Evolutionary conservation across 371 early-diverging fungal species (phyloP).

Genomic region (Apophysomyces elegans): DNA sequence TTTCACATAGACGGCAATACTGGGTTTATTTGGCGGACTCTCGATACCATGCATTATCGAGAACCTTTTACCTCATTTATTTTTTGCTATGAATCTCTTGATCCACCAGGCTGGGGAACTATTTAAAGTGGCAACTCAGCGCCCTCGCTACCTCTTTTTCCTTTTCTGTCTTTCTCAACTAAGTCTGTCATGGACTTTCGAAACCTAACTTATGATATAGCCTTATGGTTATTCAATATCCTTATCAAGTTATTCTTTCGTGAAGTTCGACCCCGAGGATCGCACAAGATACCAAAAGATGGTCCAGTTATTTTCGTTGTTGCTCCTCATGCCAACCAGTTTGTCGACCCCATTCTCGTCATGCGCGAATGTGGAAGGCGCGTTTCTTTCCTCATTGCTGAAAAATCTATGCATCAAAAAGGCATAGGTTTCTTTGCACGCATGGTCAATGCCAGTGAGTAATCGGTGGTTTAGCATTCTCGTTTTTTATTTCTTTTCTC

Average conservation of each 20-base stretch:
- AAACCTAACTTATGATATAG: conserved; percentile 41
- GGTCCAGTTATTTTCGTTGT: conserved; percentile 94
- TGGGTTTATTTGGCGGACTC: neutral
- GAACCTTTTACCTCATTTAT: neutral
- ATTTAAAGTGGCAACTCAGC: conserved; percentile 9
- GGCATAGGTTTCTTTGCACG: conserved; percentile 84
- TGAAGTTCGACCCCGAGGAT: conserved; percentile 86
- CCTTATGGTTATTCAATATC: conserved; percentile 60
- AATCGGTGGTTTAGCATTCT: too few relatives aligned
- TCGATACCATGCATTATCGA: neutral
- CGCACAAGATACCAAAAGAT: conserved; percentile 82
- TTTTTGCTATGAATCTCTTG: neutral
- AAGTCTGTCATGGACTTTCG: conserved; percentile 9
- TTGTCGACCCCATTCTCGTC: conserved; percentile 92
- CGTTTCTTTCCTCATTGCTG: conserved; percentile 87
- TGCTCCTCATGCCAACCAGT: conserved; percentile 98
- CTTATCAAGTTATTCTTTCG: conserved; percentile 85
- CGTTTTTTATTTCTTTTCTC: neutral
- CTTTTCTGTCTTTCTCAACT: neutral
- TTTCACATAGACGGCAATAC: neutral
- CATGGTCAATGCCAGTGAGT: conserved; percentile 71
- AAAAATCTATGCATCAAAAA: conserved; percentile 85
- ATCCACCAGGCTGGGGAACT: neutral
- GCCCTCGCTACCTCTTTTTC: neutral
- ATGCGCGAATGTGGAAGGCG: conserved; percentile 80